Conservation (phyloP, 768 basidiomycete species). For the Dacryopinax spathularia region DNA sequence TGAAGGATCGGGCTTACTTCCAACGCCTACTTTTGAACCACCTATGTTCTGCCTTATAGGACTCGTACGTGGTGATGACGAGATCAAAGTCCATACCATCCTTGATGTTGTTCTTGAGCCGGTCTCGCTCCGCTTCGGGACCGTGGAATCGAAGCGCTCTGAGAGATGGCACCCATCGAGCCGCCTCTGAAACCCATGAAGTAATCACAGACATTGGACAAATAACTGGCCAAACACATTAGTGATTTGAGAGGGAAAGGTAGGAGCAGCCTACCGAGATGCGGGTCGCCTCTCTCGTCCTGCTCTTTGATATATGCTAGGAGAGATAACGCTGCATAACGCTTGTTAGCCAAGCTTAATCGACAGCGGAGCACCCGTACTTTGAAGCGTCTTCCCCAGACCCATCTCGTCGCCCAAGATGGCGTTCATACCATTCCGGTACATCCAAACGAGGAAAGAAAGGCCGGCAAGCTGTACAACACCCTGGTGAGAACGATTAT, state of each 20-base stretch:
- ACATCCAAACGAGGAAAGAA: slow-evolving; percentile 51
- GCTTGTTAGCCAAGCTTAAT: background rate
- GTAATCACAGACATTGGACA: slow-evolving; percentile 57
- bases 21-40: slow-evolving; percentile 50
- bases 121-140: slow-evolving; percentile 35
- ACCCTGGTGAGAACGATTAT: background rate
- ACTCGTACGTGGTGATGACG: slow-evolving; percentile 56
- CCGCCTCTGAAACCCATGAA: slow-evolving; percentile 46
- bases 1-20: slow-evolving; percentile 22
- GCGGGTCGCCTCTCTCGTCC: slow-evolving; percentile 23
- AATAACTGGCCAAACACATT: slow-evolving; percentile 28
- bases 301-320: slow-evolving; percentile 54
- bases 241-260: background rate
- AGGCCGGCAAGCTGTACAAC: slow-evolving; percentile 40
- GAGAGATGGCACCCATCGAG: slow-evolving; percentile 41
- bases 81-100: slow-evolving; percentile 36
- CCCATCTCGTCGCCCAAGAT: slow-evolving; percentile 66
- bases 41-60: slow-evolving; percentile 39
- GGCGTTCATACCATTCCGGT: slow-evolving; percentile 57
- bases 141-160: slow-evolving; percentile 50
- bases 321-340: slow-evolving; percentile 32
- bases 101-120: slow-evolving; percentile 36
- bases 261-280: slow-evolving; percentile 11
- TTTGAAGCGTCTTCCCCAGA: slow-evolving; percentile 50
- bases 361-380: slow-evolving; percentile 18